These are phyloP conservation scores for Beauveria varroae DNA, from an alignment of 2,329 filamentous ascomycete species.

Conservation along the genomic window DNA sequence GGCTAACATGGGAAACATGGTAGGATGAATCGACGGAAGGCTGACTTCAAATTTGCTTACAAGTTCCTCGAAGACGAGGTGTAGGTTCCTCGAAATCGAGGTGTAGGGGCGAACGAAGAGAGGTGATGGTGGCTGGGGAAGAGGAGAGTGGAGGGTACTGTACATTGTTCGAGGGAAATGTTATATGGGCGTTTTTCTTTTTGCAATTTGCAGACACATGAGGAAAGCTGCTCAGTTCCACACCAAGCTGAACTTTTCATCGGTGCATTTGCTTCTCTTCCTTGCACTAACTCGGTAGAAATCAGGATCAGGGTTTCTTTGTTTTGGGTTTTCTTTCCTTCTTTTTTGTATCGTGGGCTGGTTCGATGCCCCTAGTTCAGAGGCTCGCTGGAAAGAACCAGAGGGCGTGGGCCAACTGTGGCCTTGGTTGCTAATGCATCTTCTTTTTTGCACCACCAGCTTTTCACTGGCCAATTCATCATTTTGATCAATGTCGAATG, in stretches of 20 bases:
- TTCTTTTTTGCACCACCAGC: not conserved
- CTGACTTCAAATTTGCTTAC: conserved; percentile 97
- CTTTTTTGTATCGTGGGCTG: not conserved
- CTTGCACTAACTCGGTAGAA: not conserved
- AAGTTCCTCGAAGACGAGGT: conserved; percentile 96
- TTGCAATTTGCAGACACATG: not conserved
- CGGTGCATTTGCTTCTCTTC: not conserved
- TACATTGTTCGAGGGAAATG: conserved; percentile 7
- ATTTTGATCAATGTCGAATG: not conserved
- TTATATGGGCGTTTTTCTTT: conserved; percentile 5
- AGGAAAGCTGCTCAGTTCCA: not conserved
- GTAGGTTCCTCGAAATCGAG: conserved; percentile 83
- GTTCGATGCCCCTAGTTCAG: not conserved
- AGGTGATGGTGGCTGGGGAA: not conserved
- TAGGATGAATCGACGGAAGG: conserved; percentile 98
- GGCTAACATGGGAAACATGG: not conserved
- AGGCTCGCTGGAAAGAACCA: not conserved
- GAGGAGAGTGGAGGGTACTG: not conserved
- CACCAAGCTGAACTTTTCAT: not conserved
- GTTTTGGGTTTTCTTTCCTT: not conserved
- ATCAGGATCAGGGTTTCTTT: not conserved
- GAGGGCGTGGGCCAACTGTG: not conserved
- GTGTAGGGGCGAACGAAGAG: conserved; percentile 37
- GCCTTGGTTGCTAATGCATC: not conserved
- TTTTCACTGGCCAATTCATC: not conserved